Evolutionary conservation across 2,329 filamentous ascomycete genomes (phyloP).

Genomic region (Alternaria infectoria): DNA sequence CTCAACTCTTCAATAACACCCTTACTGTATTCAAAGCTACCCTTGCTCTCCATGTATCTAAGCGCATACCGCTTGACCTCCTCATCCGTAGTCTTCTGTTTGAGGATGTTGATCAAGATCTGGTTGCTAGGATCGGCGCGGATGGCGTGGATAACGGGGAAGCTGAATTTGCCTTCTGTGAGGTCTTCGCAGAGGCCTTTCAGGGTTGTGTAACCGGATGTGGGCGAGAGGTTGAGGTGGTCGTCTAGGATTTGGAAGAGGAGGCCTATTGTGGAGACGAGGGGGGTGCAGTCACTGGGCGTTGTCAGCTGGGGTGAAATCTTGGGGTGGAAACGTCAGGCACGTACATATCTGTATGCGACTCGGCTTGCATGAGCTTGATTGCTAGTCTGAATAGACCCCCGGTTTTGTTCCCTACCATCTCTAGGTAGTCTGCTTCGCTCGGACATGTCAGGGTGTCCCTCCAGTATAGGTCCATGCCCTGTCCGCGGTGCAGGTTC

Average conservation of each 20-base stretch:
- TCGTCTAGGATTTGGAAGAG: slow-evolving; percentile 93
- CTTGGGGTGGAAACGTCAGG: neutral
- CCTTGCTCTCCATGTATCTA: slow-evolving; percentile 85
- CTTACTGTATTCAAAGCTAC: slow-evolving; percentile 86
- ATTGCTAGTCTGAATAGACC: slow-evolving; percentile 84
- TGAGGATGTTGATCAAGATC: slow-evolving; percentile 88
- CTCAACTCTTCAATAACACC: slow-evolving; percentile 59
- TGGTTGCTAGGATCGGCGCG: slow-evolving; percentile 74
- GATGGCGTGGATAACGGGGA: slow-evolving; percentile 93
- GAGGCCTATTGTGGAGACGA: slow-evolving; percentile 84
- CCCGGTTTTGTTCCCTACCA: slow-evolving; percentile 91
- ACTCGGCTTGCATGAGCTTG: slow-evolving; percentile 86
- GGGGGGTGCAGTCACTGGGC: slow-evolving; percentile 72
- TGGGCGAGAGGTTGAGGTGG: slow-evolving; percentile 79
- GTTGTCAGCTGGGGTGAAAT: neutral
- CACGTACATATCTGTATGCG: slow-evolving; percentile 51
- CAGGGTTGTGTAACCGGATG: slow-evolving; percentile 73
- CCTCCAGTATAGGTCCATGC: slow-evolving; percentile 91
- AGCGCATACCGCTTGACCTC: slow-evolving; percentile 93
- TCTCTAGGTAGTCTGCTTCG: slow-evolving; percentile 91
- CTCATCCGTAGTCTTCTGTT: slow-evolving; percentile 84
- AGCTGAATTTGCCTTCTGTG: slow-evolving; percentile 96
- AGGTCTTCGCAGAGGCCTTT: slow-evolving; percentile 96
- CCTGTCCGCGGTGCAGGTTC: slow-evolving; percentile 85
- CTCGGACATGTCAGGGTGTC: slow-evolving; percentile 83